Conservation (phyloP, 352 stramenopile species). For the Peronospora farinosa region DNA sequence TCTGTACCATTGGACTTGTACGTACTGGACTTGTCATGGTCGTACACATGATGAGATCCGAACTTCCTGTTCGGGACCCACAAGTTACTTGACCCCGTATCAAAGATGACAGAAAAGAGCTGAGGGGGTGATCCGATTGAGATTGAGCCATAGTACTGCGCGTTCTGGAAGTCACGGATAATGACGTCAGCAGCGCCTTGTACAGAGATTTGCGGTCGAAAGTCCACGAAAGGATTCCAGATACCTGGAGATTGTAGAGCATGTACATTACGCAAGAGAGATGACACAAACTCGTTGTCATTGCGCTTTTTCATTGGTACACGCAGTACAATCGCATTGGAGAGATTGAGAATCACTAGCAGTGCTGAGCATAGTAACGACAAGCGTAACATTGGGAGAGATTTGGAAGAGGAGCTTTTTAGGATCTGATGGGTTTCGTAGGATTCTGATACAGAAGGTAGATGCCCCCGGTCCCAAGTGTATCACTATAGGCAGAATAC, state of each 20-base stretch:
- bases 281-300: constrained; percentile 55
- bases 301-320: constrained; percentile 66
- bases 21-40: constrained; percentile 76
- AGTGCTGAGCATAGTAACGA: constrained; percentile 25
- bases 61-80: constrained; percentile 90
- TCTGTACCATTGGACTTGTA: constrained; percentile 89
- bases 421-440: background rate
- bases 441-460: too few relatives aligned
- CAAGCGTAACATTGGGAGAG: constrained; percentile 11
- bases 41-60: constrained; percentile 77
- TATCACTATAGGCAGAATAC: too few relatives aligned
- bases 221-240: constrained; percentile 33
- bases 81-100: constrained; percentile 95
- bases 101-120: constrained; percentile 93
- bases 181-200: constrained; percentile 39
- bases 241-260: constrained; percentile 32
- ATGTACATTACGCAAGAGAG: constrained; percentile 47
- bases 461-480: too few relatives aligned
- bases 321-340: constrained; percentile 38
- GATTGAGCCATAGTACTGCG: constrained; percentile 92
- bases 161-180: constrained; percentile 91
- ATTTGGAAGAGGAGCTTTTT: background rate
- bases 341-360: constrained; percentile 9
- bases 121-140: constrained; percentile 88
- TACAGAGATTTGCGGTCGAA: background rate